A percentile compares a stretch with the other conserved stretches of the same genome.
phyloP scores from a whole-genome alignment of 805 yeast genomes.

The Yamadazyma nakazawae region DNA sequence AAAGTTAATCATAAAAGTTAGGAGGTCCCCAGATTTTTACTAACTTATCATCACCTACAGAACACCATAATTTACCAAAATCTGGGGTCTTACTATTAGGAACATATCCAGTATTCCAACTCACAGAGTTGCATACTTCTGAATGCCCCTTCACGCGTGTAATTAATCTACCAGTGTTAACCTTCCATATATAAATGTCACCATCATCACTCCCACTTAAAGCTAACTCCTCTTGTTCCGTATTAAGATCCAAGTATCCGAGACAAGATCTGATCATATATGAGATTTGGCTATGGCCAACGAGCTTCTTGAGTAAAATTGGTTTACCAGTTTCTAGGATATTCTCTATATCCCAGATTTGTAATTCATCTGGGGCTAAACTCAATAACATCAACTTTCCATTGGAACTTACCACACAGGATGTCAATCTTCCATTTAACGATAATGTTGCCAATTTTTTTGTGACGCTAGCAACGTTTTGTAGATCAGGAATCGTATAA shows the following conservation, averaged over 20 bases:
- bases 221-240: constrained; percentile 56
- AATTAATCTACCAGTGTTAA: constrained; percentile 64
- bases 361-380: constrained; percentile 71
- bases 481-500: constrained; percentile 46
- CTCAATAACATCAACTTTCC: constrained; percentile 60
- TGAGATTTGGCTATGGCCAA: constrained; percentile 70
- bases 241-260: constrained; percentile 49
- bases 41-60: constrained; percentile 78
- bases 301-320: constrained; percentile 56
- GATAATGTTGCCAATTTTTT: constrained; percentile 43
- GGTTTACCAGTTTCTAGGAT: constrained; percentile 31
- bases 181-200: constrained; percentile 72
- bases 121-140: constrained; percentile 71
- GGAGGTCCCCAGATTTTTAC: constrained; percentile 63
- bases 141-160: constrained; percentile 60
- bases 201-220: constrained; percentile 87
- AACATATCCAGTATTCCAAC: constrained; percentile 51
- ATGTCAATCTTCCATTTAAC: constrained; percentile 59
- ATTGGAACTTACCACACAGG: constrained; percentile 53
- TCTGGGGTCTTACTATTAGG: constrained; percentile 19
- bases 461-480: constrained; percentile 29
- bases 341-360: constrained; percentile 67
- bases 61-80: constrained; percentile 59
- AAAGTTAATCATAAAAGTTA: constrained; percentile 5
- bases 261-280: constrained; percentile 73